These are phyloP conservation scores for Exutisphaerella laricina DNA, from an alignment of 2,329 filamentous ascomycete species.

Conservation along the genomic window DNA sequence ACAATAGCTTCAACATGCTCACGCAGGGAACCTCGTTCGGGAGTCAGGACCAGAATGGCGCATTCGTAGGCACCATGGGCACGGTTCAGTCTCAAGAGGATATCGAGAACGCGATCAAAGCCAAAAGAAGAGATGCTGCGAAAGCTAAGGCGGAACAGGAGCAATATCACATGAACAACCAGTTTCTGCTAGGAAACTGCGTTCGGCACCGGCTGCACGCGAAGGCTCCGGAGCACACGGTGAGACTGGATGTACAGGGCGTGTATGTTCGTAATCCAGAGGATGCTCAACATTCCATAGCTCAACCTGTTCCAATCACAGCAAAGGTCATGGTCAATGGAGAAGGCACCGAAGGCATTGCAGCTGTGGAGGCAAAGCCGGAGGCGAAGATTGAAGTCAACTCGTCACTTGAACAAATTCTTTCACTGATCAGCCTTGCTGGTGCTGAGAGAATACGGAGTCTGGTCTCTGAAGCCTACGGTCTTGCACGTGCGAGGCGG, in stretches of 20 bases:
- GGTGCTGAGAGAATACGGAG: slow-evolving; percentile 72
- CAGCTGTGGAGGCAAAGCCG: slow-evolving; percentile 19
- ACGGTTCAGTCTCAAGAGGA: slow-evolving; percentile 57
- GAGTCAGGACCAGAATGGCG: slow-evolving; percentile 32
- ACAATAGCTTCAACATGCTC: slow-evolving; percentile 44
- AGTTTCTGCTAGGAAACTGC: slow-evolving; percentile 63
- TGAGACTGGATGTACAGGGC: slow-evolving; percentile 56
- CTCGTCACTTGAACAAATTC: slow-evolving; percentile 70
- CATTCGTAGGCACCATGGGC: slow-evolving; percentile 42
- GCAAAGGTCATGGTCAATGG: slow-evolving; percentile 27
- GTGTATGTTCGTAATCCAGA: slow-evolving; percentile 35
- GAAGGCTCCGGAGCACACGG: slow-evolving; percentile 53
- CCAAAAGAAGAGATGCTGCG: slow-evolving; percentile 61
- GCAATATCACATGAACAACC: slow-evolving; percentile 65
- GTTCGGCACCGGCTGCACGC: slow-evolving; percentile 53
- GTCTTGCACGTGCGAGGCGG: slow-evolving; percentile 65
- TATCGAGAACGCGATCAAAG: slow-evolving; percentile 61
- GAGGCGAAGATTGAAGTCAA: slow-evolving; percentile 59
- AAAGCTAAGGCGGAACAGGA: slow-evolving; percentile 54
- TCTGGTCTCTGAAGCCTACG: slow-evolving; percentile 70
- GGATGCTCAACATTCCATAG: too few species aligned
- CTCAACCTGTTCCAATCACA: too few species aligned
- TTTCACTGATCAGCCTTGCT: slow-evolving; percentile 76
- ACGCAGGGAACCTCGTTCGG: slow-evolving; percentile 39
- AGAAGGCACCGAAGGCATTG: slow-evolving; percentile 26